Evolutionary conservation across 169 alveolate species (phyloP), one percentile per base, ranked within the genome.

Genomic region (Plasmodium relictum): DNA sequence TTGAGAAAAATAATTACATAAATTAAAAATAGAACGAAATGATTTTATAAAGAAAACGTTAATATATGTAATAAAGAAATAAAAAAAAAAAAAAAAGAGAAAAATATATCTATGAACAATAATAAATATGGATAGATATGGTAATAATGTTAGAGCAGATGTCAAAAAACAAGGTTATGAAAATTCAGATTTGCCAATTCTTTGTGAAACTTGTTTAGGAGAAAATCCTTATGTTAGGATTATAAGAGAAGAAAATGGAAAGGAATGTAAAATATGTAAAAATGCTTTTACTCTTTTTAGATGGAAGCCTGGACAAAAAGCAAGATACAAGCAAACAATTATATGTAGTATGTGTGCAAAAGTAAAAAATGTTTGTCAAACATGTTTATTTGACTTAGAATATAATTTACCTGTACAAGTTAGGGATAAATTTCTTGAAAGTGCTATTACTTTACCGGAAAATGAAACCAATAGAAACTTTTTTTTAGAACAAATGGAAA

Each of bases 191-290:
- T 98, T 98, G 93, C 99, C 99, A 0, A 97, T 98, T 14, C 93
- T 98, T 26, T 99, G 99, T 83, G 99, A 98, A 90, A 97, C 97
- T 10, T 99, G 99, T 87, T 95, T 99, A 39, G 99, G 99, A 8
- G 98, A 98, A 45, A 98, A 98, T 92, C 99, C 99, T 42, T 98
- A 96, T 80, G 96, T 98, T 7, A 94, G 99, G 90, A 97, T 99
- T 99, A 95, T 96, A 85, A 97, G 98, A 91, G 97, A 97, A 69
- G 95, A 95, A 56, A 96, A 96, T 92, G 99, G 98, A 65, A 95
- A 96, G 68, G 99, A 98, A 78, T 99, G 99, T 88, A 97, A 97
- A 91, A 97, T 98, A 3, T 99, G 99, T 86, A 95, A 96, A 26
- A 93, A 99, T 85, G 99, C 99, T 0, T 98, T 97, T 94, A 98